These are phyloP conservation scores for Brasenia schreberi DNA, from an alignment of 164 flowering plant genomes.

Conservation along the genomic window DNA sequence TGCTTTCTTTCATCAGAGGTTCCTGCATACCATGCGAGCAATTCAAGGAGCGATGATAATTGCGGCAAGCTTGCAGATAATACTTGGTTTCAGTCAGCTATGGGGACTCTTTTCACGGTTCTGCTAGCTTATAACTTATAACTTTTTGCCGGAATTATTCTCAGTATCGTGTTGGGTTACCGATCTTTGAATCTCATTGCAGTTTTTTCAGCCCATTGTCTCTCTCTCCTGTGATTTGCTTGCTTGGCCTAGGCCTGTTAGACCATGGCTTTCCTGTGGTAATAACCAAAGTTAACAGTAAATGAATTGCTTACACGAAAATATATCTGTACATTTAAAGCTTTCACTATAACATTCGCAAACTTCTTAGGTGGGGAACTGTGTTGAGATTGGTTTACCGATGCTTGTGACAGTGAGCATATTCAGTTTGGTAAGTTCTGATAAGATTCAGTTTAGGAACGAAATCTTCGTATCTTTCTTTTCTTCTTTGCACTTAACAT, in stretches of 20 bases:
- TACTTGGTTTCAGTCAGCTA: conserved; percentile 9
- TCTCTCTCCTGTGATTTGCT: conserved; percentile 9
- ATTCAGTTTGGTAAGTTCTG: conserved; percentile 7
- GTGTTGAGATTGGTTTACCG: conserved; percentile 11
- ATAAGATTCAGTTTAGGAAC: not conserved
- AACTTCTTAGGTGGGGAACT: conserved; percentile 5
- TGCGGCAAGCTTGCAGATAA: conserved; percentile 10
- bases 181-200: not conserved
- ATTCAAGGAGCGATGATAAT: conserved; percentile 12
- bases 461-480: not conserved
- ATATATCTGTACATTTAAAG: too few species aligned
- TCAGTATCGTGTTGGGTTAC: not conserved
- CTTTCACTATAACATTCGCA: not conserved
- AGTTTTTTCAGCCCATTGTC: conserved; percentile 11
- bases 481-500: not conserved
- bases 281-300: not conserved
- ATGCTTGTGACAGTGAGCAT: conserved; percentile 6
- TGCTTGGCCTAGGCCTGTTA: conserved; percentile 8
- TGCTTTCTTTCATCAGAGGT: conserved; percentile 4
- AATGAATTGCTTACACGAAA: not conserved
- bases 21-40: conserved; percentile 8
- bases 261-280: conserved; percentile 9
- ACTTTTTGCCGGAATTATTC: not conserved
- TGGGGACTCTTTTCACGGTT: conserved; percentile 11
- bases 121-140: not conserved